phyloP scores from a whole-genome alignment of 1,139 yeast genomes.

The Komagataea norvegica region DNA sequence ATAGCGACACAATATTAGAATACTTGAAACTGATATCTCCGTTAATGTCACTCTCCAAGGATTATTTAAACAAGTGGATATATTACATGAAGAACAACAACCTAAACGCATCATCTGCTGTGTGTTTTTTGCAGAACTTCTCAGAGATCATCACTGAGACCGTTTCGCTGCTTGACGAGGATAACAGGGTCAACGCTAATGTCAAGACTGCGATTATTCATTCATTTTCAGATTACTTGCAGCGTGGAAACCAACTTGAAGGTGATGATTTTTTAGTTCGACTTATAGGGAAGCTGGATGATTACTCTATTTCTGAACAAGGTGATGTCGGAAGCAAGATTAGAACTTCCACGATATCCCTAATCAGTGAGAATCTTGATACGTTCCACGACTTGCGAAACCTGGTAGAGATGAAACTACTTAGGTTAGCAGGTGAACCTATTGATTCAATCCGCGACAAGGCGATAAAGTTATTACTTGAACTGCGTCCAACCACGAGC shows the following conservation, averaged over 20 bases:
- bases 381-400: conserved; percentile 18
- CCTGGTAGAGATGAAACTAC: conserved; percentile 33
- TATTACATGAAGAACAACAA: conserved; percentile 22
- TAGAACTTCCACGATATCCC: conserved; percentile 44
- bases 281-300: conserved; percentile 41
- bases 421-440: conserved; percentile 53
- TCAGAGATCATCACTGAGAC: conserved; percentile 10
- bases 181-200: conserved; percentile 14
- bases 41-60: conserved; percentile 6
- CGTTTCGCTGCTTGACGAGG: conserved; percentile 12
- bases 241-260: neutral
- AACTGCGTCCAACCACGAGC: conserved; percentile 9
- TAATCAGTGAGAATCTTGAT: conserved; percentile 33
- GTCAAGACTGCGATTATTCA: conserved; percentile 18
- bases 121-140: conserved; percentile 16
- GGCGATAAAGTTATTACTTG: conserved; percentile 27
- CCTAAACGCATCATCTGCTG: conserved; percentile 17
- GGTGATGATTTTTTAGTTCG: conserved; percentile 2
- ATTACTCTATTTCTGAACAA: conserved; percentile 61
- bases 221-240: conserved; percentile 16
- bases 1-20: conserved; percentile 10
- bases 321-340: conserved; percentile 81
- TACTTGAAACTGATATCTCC: conserved; percentile 14
- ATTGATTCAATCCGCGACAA: conserved; percentile 36
- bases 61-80: conserved; percentile 20